phyloP scores from a whole-genome alignment of 2,329 filamentous ascomycete species.

The Lachnellula arida region DNA sequence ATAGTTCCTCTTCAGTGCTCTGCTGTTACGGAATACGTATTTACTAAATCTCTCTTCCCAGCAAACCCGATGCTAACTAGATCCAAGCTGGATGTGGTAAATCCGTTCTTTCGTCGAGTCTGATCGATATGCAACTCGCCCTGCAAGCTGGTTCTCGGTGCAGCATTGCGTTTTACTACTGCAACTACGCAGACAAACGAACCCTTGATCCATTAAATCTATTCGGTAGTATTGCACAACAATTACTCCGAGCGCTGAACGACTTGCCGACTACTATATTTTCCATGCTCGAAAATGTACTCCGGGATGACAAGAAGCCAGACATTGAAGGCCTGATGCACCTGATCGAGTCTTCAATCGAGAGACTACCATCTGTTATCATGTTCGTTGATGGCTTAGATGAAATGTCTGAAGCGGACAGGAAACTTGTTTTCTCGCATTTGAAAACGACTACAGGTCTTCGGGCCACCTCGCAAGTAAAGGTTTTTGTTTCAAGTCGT shows the following conservation, averaged over 20 bases:
- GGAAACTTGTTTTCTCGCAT: neutral
- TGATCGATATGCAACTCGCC: neutral
- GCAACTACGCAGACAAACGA: conserved; percentile 13
- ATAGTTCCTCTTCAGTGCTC: neutral
- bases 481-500: conserved; percentile 1
- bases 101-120: conserved; percentile 5
- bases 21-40: conserved; percentile 8
- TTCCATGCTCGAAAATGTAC: neutral
- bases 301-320: neutral
- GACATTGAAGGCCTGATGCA: neutral
- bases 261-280: neutral
- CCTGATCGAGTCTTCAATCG: neutral
- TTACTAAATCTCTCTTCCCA: neutral
- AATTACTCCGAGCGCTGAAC: neutral
- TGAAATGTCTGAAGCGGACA: neutral
- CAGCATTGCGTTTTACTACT: conserved; percentile 5
- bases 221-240: neutral
- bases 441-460: neutral
- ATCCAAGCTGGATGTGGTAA: conserved; percentile 8
- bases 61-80: neutral
- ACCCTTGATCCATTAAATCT: conserved; percentile 1
- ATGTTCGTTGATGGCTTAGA: conserved; percentile 5
- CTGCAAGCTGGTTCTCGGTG: neutral
- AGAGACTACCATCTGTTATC: neutral
- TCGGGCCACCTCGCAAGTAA: neutral